A percentile compares a stretch with the other conserved stretches of the same genome.
phyloP scores from a whole-genome alignment of 495 filamentous ascomycete genomes.

The Penicillium ochrochloron region DNA sequence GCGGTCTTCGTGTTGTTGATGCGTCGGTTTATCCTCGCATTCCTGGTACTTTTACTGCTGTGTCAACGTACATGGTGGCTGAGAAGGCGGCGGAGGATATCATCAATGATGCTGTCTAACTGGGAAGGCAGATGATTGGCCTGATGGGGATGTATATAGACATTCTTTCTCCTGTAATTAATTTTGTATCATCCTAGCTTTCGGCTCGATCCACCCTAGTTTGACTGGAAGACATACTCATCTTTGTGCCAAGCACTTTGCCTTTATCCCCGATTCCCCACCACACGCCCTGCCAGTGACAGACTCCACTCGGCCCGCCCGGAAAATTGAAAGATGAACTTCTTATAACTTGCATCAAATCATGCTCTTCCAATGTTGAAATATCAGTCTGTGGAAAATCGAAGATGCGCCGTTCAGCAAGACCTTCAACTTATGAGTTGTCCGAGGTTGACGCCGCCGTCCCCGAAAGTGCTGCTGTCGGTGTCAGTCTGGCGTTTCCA shows the following conservation, averaged over 20 bases:
- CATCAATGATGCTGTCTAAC: conserved; percentile 30
- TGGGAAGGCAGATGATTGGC: not conserved
- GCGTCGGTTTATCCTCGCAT: conserved; percentile 62
- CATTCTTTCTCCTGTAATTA: not conserved
- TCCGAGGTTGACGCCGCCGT: not conserved
- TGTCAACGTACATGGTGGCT: conserved; percentile 65
- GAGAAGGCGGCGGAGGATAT: conserved; percentile 62
- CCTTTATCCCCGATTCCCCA: not conserved
- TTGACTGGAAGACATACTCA: no score
- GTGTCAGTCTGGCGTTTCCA: conserved; percentile 50
- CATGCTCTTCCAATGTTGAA: not conserved
- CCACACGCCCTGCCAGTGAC: conserved; percentile 18
- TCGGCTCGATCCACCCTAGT: no score
- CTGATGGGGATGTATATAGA: not conserved
- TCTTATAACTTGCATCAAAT: not conserved
- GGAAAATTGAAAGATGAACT: not conserved
- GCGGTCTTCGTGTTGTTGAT: conserved; percentile 63
- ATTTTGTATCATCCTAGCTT: not conserved
- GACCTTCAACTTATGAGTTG: conserved; percentile 7
- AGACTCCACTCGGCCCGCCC: not conserved
- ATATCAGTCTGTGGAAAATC: not conserved
- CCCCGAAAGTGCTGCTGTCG: conserved; percentile 10
- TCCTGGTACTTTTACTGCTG: conserved; percentile 60
- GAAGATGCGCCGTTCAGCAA: conserved; percentile 12
- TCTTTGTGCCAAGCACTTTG: not conserved